A percentile compares a stretch with the other conserved stretches of the same genome.
phyloP scores from a whole-genome alignment of 108 stramenopile genomes.

The Stephanodiscus triporus region DNA sequence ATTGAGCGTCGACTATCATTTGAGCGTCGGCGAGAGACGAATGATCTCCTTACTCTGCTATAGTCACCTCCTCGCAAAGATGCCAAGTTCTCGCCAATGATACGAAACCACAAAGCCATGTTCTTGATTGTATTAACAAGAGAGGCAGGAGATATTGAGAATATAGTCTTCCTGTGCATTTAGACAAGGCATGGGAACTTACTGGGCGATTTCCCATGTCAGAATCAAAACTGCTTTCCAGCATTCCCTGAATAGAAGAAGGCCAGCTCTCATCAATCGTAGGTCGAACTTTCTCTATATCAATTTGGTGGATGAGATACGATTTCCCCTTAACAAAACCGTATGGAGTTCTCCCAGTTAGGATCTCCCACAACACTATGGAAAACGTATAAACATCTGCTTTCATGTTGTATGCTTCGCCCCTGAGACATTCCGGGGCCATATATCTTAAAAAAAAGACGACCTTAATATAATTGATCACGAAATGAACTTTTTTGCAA shows the following conservation, averaged over 20 bases:
- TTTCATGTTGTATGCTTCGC: conserved; percentile 31
- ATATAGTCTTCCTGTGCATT: not conserved
- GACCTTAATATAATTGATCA: not conserved
- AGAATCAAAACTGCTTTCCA: conserved; percentile 37
- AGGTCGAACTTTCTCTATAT: conserved; percentile 25
- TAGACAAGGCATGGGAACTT: not conserved
- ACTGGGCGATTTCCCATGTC: conserved; percentile 15
- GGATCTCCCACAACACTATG: conserved; percentile 43
- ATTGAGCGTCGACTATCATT: no score
- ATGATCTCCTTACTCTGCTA: not conserved
- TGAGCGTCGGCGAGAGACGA: not conserved
- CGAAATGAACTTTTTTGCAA: not conserved
- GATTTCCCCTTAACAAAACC: conserved; percentile 9
- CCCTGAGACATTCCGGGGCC: conserved; percentile 25
- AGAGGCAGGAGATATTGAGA: not conserved
- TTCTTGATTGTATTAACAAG: conserved; percentile 1
- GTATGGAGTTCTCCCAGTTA: conserved; percentile 25
- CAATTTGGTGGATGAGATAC: conserved; percentile 22
- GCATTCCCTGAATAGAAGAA: conserved; percentile 16
- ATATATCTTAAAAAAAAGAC: conserved; percentile 8
- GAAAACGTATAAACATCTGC: conserved; percentile 48
- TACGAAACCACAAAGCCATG: conserved; percentile 2
- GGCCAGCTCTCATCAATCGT: conserved; percentile 20
- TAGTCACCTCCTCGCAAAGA: conserved; percentile 12
- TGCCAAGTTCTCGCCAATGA: not conserved